Evolutionary conservation across 192 early-diverging fungal species (phyloP), one percentile per base, ranked within the genome.

Genomic region (Podochytrium sp.): DNA sequence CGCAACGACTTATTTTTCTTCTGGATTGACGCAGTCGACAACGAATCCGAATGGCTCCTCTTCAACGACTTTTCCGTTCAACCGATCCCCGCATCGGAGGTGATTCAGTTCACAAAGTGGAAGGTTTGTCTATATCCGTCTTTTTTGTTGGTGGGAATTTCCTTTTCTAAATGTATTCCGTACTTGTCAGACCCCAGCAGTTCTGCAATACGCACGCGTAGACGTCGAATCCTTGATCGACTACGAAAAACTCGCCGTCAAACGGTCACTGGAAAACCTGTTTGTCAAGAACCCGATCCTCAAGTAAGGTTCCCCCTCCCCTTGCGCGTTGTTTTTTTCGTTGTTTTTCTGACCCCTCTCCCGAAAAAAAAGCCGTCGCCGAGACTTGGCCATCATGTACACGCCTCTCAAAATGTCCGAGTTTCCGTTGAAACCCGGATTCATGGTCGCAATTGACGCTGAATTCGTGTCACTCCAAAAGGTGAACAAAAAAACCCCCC

Each of bases 41-140:
- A 39, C 33, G 74, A 78, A 50, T 57, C 79, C 32, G 78, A 87
- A 34, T 99, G 97, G 97, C 86, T 92, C 69, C 76, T 97, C 12
- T 96, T 99, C 77, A 99, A 99, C 76, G 96, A 98, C 80, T 99
- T 99, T 76, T 81, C 94, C 42, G 97, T 98, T 0, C 91, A 93
- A 59, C 84, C 84, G 3, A 86, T 94, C 1, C 76, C 84, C 20
- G 85, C 86, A n/a, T 73, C 78, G 35, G 93, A 95, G 58, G 87
- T 88, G 16, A 71, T 83, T 10, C 79, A 81, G 27, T 93, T 90
- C 76, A 79, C 85, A 63, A 76, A 79, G 29, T 87, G 87, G 85
- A 87, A 87, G 80, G 84, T 84, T 7, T 16, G 52, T 55, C 12
- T 7, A 0, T 61, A n/a, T n/a, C n/a, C 14, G 27, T 6, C 16